Base-by-base conservation (phyloP, 805 yeast species). In the Pichia cabralensis region DNA sequence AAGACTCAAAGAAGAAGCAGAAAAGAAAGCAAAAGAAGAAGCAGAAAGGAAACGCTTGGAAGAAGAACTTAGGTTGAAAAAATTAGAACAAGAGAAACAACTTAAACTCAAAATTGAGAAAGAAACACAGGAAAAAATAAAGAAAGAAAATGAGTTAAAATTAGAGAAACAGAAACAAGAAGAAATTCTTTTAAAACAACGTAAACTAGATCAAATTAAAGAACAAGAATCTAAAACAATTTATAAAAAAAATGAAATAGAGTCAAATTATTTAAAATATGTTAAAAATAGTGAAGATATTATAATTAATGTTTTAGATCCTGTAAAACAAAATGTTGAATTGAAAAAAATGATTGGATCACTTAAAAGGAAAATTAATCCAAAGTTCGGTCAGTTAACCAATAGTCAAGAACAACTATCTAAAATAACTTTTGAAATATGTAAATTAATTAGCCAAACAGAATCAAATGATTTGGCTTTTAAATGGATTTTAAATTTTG, bases 331-430 rank as follows among this genome's bases (percentile, higher is more conserved):
- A 17, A 47, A 56, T 27, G 44, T 47, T 28, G 56, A 47, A 19
- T 65, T 77, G 45, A 67, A 70, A 19, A 69, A 62, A 21, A 49
- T 71, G 24, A 78, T 77, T 46, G 71, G 69, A 31, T 66, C 68
- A n/a, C 67, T 75, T 36, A 80, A 79, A 50, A 64, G 96, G 32
- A 75, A 77, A 47, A 74, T 92, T 45, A 84, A 84, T 50, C 92
- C 96, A 6, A 81, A 80, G 51, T 76, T 92, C 45, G 97, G 98
- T 10, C 97, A 92, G 59, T 63, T 92, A 40, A 85, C 96, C 2
- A 78, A 76, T 49, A 76, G 86, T 34, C 57, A 52, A 34, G 30
- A 55, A 3, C 95, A 92, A 50, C 61, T 86, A 28, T 50, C 54
- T 1, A 55, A 58, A 13, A 65, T 82, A 28, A 61, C 67, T 2